Evolutionary conservation across 139 green algal genomes (phyloP).

Genomic region (Chlorella sp.): DNA sequence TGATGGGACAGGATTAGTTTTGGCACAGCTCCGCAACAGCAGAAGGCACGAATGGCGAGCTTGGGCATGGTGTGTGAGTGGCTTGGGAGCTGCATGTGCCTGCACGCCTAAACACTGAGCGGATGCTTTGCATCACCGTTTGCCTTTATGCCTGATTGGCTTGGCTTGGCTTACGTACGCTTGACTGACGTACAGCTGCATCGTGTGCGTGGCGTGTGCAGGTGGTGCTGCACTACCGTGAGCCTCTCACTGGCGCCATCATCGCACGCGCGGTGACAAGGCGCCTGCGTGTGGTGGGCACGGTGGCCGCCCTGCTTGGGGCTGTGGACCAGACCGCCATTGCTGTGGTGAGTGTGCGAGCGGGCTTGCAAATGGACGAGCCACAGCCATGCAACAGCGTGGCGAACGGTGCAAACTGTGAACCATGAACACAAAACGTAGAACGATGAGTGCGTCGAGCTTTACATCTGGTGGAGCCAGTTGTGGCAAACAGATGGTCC

Average conservation of each 20-base stretch:
- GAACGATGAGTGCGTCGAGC: too few species aligned
- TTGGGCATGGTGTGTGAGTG: too few species aligned
- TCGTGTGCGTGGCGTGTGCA: background rate
- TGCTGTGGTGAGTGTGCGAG: background rate
- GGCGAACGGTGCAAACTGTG: background rate
- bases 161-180: too few species aligned
- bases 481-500: too few species aligned
- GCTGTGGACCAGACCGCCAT: background rate
- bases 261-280: background rate
- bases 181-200: background rate
- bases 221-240: background rate
- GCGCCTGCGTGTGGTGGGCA: background rate
- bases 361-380: background rate
- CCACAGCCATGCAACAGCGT: background rate
- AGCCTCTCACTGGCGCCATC: background rate
- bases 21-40: background rate
- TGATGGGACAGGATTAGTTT: too few species aligned
- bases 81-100: too few species aligned
- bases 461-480: too few species aligned
- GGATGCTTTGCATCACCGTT: background rate
- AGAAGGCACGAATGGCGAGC: too few species aligned
- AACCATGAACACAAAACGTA: too few species aligned
- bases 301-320: background rate
- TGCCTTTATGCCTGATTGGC: background rate
- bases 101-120: too few species aligned